A percentile compares a stretch with the other conserved stretches of the same genome.
Evolutionary conservation across 306 rosid genomes (phyloP).

Genomic region (Trifolium dubium): DNA sequence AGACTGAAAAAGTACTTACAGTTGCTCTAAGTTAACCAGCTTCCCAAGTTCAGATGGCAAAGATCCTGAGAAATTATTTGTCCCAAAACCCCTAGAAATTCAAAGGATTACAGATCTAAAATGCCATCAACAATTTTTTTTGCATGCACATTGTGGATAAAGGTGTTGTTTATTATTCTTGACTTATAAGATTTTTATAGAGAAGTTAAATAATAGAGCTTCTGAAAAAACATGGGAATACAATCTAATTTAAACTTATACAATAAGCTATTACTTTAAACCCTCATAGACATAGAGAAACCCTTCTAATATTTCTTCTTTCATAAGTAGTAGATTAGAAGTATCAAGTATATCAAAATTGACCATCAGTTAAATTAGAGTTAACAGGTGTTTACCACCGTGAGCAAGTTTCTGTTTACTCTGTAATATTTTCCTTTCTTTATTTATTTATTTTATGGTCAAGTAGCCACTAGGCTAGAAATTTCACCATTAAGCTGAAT

Average conservation of each 20-base stretch:
- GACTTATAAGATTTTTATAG: not conserved
- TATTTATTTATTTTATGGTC: too few relatives aligned
- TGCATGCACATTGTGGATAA: not conserved
- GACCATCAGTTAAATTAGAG: too few relatives aligned
- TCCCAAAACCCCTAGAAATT: slow-evolving; percentile 50
- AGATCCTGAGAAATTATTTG: slow-evolving; percentile 78
- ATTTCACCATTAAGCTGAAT: too few relatives aligned
- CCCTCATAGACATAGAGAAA: not conserved
- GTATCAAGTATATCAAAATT: too few relatives aligned
- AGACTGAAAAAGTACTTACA: slow-evolving; percentile 54
- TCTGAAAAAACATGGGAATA: not conserved
- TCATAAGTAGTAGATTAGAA: not conserved
- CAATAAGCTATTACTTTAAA: too few relatives aligned
- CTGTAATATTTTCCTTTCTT: too few relatives aligned
- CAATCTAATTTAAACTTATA: too few relatives aligned
- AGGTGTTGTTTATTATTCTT: not conserved
- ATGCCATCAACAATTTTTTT: not conserved
- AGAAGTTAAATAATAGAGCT: not conserved
- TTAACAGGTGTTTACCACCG: too few relatives aligned
- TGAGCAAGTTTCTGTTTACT: too few relatives aligned
- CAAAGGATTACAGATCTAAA: not conserved
- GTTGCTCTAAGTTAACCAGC: slow-evolving; percentile 49
- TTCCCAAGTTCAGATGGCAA: slow-evolving; percentile 78
- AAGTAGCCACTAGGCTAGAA: too few relatives aligned
- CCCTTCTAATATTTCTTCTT: not conserved